Evolutionary conservation across 345 rosid genomes (phyloP), one percentile per base, ranked within the genome.

Genomic region (Reutealis trisperma): DNA sequence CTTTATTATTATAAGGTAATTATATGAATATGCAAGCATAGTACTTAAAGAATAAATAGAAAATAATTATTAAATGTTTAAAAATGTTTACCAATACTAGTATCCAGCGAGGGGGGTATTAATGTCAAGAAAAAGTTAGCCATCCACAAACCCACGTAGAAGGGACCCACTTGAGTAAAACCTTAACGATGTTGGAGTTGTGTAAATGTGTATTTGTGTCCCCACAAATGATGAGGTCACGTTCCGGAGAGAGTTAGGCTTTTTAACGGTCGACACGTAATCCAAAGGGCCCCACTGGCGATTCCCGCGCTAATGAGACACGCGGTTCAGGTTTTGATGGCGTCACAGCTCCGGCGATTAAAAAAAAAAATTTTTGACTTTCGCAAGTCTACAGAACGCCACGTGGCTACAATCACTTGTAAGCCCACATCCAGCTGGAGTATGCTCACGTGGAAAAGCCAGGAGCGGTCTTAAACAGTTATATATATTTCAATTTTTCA

Each of bases 211-310:
- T 8, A 22, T 14, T 16, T 21, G 64, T 65, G 57, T 21, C 44
- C 74, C 70, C 70, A 67, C 64, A 34, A 37, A 71, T 19, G 67
- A 62, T 68, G 87, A 84, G 61, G 73, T 83, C 75, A 76, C 58
- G 62, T 7, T 74, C 8, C 21, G 32, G 66, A 15, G 63, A 32
- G 79, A 69, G 76, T 61, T 75, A 49, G 75, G 84, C 71, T 30
- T 67, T 71, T 52, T 58, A 85, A 85, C 90, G 84, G 90, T 73
- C 71, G 79, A 80, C 87, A 71, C 87, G 86, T 78, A 60, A 37
- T 61, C 70, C 7, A 1, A 5, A 41, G 61, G 84, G 72, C 58
- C 76, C 79, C 73, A 64, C 55, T 0, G 6, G n/a, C 51, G 4
- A 61, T 70, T 63, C 74, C 67, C 52, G 69, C 75, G 44, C 51